Evolutionary conservation across 148 eudicot species (phyloP).

Genomic region (Salicornia ramosissima): DNA sequence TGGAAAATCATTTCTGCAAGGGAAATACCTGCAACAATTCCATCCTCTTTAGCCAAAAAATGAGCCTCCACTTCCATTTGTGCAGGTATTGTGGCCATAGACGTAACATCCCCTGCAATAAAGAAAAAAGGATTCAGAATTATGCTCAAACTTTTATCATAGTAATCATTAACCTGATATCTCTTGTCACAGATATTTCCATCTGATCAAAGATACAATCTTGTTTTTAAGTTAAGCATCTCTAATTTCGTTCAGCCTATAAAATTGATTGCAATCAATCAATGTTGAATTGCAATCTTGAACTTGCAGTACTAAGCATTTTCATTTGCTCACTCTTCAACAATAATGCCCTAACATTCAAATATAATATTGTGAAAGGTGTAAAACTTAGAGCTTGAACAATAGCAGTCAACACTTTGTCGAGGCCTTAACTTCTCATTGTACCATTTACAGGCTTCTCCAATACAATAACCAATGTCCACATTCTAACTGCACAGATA

Average conservation of each 20-base stretch:
- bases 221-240: background rate
- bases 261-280: background rate
- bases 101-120: slow-evolving; percentile 79
- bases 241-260: background rate
- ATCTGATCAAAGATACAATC: background rate
- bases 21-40: slow-evolving; percentile 75
- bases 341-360: too few relatives aligned
- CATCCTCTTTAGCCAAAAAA: slow-evolving; percentile 90
- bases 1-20: slow-evolving; percentile 86
- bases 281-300: too few relatives aligned
- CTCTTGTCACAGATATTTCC: background rate
- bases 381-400: too few relatives aligned
- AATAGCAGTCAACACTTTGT: too few relatives aligned
- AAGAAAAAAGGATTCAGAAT: background rate
- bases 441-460: too few relatives aligned
- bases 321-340: too few relatives aligned
- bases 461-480: too few relatives aligned
- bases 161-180: background rate
- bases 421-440: too few relatives aligned
- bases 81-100: slow-evolving; percentile 80
- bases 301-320: too few relatives aligned
- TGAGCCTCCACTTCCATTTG: slow-evolving; percentile 88
- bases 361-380: too few relatives aligned
- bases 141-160: background rate
- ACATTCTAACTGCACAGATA: too few relatives aligned